phyloP scores from a whole-genome alignment of 2,329 filamentous ascomycete genomes.

The Alternaria viburni region DNA sequence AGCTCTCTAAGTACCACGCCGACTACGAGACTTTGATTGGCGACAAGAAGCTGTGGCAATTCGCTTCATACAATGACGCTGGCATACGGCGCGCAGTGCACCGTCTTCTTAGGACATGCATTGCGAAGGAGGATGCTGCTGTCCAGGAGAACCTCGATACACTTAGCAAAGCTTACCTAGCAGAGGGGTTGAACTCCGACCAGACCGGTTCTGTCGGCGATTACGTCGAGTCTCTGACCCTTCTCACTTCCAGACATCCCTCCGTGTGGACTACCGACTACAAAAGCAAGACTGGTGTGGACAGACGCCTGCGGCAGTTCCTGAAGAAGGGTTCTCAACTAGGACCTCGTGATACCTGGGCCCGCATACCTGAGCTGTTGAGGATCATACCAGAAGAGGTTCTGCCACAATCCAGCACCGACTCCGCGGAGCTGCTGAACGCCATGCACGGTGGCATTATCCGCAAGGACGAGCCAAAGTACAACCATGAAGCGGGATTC shows the following conservation, averaged over 20 bases:
- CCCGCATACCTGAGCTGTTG: conserved; percentile 68
- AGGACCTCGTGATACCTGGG: conserved; percentile 76
- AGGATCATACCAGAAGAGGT: conserved; percentile 60
- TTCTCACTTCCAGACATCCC: conserved; percentile 69
- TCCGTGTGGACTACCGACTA: conserved; percentile 76
- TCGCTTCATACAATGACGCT: conserved; percentile 62
- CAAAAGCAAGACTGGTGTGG: conserved; percentile 62
- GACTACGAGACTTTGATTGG: conserved; percentile 71
- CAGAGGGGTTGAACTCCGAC: conserved; percentile 72
- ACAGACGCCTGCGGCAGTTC: conserved; percentile 70
- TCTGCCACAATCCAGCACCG: conserved; percentile 61
- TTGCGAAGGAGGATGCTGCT: conserved; percentile 55
- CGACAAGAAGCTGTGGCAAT: conserved; percentile 66
- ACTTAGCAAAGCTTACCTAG: conserved; percentile 72
- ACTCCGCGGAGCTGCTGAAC: conserved; percentile 66
- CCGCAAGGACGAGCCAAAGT: conserved; percentile 74
- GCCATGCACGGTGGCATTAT: conserved; percentile 75
- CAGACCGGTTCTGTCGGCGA: conserved; percentile 78
- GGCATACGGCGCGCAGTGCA: conserved; percentile 66
- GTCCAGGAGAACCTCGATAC: conserved; percentile 55
- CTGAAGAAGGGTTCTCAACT: conserved; percentile 84
- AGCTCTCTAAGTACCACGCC: conserved; percentile 65
- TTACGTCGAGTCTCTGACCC: conserved; percentile 70
- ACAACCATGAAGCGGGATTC: conserved; percentile 74
- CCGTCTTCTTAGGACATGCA: conserved; percentile 58